phyloP scores from a whole-genome alignment of 305 asterid species.

The Solanum hybrid region DNA sequence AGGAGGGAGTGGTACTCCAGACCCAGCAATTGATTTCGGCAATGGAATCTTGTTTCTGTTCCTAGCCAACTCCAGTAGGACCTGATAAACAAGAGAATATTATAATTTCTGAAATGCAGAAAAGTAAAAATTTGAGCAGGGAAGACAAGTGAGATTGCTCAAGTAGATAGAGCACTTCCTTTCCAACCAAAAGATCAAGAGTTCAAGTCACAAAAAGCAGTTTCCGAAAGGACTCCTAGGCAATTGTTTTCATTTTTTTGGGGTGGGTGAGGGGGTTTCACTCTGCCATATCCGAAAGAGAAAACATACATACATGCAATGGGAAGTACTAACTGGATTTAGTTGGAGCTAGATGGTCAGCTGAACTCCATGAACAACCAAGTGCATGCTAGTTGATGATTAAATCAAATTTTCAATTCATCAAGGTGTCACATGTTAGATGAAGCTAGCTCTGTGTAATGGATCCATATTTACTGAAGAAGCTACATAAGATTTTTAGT shows the following conservation, averaged over 20 bases:
- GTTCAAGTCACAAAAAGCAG: background rate
- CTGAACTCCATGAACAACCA: background rate
- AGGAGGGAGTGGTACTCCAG: slow-evolving; percentile 72
- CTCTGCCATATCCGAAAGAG: background rate
- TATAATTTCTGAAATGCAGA: background rate
- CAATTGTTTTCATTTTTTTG: background rate
- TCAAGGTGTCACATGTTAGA: background rate
- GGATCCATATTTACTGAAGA: background rate
- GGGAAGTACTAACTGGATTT: background rate
- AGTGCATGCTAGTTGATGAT: background rate
- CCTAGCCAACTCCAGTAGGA: slow-evolving; percentile 75
- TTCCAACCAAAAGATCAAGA: background rate
- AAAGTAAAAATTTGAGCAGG: background rate
- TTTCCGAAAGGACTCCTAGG: background rate
- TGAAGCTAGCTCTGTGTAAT: background rate
- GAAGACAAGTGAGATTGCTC: background rate
- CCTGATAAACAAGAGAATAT: slow-evolving; percentile 25
- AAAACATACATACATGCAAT: background rate
- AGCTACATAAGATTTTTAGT: background rate
- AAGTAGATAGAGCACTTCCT: background rate
- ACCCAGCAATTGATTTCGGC: slow-evolving; percentile 53
- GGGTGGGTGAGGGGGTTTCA: background rate
- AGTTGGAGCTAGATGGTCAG: background rate
- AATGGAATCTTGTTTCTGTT: slow-evolving; percentile 57
- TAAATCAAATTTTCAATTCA: background rate